Evolutionary conservation across 2,329 filamentous ascomycete genomes (phyloP).

Genomic region (Lecanicillium sp.): DNA sequence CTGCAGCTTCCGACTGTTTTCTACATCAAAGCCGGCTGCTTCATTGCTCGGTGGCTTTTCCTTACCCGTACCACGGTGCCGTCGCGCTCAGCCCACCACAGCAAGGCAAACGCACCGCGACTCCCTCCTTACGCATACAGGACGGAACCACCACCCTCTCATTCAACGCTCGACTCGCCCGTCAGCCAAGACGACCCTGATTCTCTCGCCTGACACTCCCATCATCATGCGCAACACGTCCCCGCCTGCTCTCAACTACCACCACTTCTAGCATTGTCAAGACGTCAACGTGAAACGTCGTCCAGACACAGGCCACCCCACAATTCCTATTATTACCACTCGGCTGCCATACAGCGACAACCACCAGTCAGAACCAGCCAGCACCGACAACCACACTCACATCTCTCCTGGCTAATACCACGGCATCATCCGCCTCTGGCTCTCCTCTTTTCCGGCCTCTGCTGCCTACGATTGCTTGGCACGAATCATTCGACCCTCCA

Average conservation of each 20-base stretch:
- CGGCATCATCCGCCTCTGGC: not conserved
- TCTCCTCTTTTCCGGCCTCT: slow-evolving; percentile 7
- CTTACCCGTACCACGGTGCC: too few relatives aligned
- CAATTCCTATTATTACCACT: slow-evolving; percentile 1
- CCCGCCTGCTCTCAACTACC: slow-evolving; percentile 16
- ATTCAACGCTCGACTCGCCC: slow-evolving; percentile 2
- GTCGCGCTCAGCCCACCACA: not conserved
- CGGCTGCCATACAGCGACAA: not conserved
- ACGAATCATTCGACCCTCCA: too few relatives aligned
- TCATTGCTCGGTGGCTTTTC: too few relatives aligned
- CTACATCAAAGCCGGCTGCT: too few relatives aligned
- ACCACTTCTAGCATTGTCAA: slow-evolving; percentile 26
- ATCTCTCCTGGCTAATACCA: too few relatives aligned
- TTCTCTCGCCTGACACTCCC: slow-evolving; percentile 14
- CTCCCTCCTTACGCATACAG: not conserved
- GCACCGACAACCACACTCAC: too few relatives aligned
- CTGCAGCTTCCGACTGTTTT: too few relatives aligned
- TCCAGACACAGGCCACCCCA: slow-evolving; percentile 16
- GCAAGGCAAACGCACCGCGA: not conserved
- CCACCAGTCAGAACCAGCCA: too few relatives aligned
- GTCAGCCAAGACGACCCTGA: slow-evolving; percentile 10
- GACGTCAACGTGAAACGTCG: slow-evolving; percentile 22
- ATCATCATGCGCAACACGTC: slow-evolving; percentile 18
- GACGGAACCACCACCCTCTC: not conserved
- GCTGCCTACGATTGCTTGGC: too few relatives aligned